Base-by-base conservation (phyloP, 1,284 basidiomycete species). In the Sanghuangporus weigelae region DNA sequence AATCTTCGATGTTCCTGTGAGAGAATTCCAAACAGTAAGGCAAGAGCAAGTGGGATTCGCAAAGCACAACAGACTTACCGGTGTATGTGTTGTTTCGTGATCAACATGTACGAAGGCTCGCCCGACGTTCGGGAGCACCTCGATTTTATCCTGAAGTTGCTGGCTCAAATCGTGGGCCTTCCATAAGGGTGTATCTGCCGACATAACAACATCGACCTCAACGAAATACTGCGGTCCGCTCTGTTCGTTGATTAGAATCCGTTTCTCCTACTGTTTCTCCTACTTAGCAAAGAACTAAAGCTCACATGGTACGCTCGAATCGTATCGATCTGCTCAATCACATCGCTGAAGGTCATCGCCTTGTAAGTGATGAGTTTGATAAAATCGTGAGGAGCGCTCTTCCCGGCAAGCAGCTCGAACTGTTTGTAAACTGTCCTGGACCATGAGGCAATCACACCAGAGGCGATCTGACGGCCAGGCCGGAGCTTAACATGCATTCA, bases 181-280 rank as follows among this genome's bases (percentile, higher is more conserved):
- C 88, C 90, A 93, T 0, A 98, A 77, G 0, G 95, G 93, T 49
- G 95, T 97, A 65, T 88, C 85, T 3, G 89, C 90, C 68, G 89
- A 83, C 87, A 99, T 93, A 26, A 98, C 96, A 60, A 98, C 87
- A 74, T 98, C 96, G 8, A 98, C 84, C 76, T 98, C 96, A 55
- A 98, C 95, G 71, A 95, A 92, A 72, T 94, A 96, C 64, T 94
- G 83, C 76, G 94, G 76, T 23, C 60, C 64, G 42, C 59, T 65
- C 64, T 62, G 31, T 58, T 35, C 23, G 57, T 19, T 46, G 31
- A 74, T 69, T 86, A 89, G 84, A 60, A 60, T n/a, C n/a, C n/a
- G n/a, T n/a, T n/a, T n/a, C n/a, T n/a, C n/a, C n/a, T 57, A 57
- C 56, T 50, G 44, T 4, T 19, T 60, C 23, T 63, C 55, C 53